Base-by-base conservation (phyloP, 257 asterid species). In the Nicotiana tabacum region DNA sequence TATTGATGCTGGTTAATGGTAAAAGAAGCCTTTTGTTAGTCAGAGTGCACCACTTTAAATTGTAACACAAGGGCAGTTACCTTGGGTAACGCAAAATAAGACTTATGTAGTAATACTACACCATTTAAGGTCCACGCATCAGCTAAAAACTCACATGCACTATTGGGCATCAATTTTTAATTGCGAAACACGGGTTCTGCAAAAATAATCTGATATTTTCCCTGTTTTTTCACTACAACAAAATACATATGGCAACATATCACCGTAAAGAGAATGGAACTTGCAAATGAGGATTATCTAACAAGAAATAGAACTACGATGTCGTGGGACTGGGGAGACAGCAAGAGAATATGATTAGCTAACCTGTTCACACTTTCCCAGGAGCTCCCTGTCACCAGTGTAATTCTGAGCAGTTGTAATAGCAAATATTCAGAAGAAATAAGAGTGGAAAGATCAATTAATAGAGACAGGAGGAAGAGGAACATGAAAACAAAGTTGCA, bases 351-450 rank as follows among this genome's bases (percentile, higher is more conserved):
- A 56, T 2, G 80, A 76, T 51, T 66, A 65, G 82, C 92, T 37
- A 51, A 97, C 99, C 99, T 88, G 98, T 89, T 97, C 99, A 77
- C 99, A 97, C 90, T 93, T 97, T 61, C 98, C 99, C 91, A 97
- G 91, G 82, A 68, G 86, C 56, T 93, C 98, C 92, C 66, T 89
- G 92, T 97, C 94, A 60, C 99, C 99, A 18, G 97, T 89, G 91
- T 91, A 97, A 72, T 81, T 90, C 99, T 97, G 87, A 46, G 78
- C 81, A 86, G 81, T 83, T 77, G 76, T 85, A 81, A 80, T 79
- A 65, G 65, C 61, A 58, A 69, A 61, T 70, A 77, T 86, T 78
- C 85, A 88, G 58, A 70, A 51, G 48, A 33, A 58, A 67, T 67
- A 15, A 68, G 33, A 18, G 74, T 35, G 56, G 46, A 66, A 16